Percentiles rank a stretch among this genome's conserved stretches.
Evolutionary conservation across 2,329 filamentous ascomycete genomes (phyloP).

Genomic region (Hymenoscyphus albidus): DNA sequence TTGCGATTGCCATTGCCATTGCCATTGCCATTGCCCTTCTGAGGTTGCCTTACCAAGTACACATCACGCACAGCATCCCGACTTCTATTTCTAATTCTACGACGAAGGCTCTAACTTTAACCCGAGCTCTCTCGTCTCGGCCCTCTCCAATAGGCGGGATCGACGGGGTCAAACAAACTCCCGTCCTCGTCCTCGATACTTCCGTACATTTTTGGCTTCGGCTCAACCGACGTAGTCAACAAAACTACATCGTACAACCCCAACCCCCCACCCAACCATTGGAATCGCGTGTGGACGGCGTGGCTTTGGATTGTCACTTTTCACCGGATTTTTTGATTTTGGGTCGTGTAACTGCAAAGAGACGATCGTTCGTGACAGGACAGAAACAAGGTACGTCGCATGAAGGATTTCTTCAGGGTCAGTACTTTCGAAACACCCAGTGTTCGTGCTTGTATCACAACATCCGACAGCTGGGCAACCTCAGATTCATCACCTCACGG

Average conservation of each 20-base stretch:
- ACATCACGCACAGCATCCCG: neutral
- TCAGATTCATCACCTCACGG: neutral
- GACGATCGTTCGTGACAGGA: neutral
- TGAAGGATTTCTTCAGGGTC: constrained; percentile 26
- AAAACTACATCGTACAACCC: neutral
- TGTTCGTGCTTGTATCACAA: constrained; percentile 30
- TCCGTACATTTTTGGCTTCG: neutral
- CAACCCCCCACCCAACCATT: neutral
- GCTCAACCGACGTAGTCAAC: neutral
- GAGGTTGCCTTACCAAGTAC: too few species aligned
- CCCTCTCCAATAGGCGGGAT: neutral
- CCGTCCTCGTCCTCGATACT: neutral
- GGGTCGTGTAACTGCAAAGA: constrained; percentile 9
- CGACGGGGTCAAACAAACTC: constrained; percentile 1
- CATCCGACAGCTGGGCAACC: constrained; percentile 6
- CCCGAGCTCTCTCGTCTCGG: too few species aligned
- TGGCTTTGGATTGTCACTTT: constrained; percentile 6
- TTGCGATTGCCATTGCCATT: too few species aligned
- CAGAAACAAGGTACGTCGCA: constrained; percentile 22
- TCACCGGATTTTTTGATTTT: neutral
- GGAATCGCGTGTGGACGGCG: constrained; percentile 3
- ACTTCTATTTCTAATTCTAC: neutral
- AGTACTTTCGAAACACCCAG: constrained; percentile 32
- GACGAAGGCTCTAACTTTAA: neutral
- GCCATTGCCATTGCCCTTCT: too few species aligned